These are phyloP conservation scores for Puccinia novopanici DNA, from an alignment of 1,284 basidiomycete species.

Conservation along the genomic window DNA sequence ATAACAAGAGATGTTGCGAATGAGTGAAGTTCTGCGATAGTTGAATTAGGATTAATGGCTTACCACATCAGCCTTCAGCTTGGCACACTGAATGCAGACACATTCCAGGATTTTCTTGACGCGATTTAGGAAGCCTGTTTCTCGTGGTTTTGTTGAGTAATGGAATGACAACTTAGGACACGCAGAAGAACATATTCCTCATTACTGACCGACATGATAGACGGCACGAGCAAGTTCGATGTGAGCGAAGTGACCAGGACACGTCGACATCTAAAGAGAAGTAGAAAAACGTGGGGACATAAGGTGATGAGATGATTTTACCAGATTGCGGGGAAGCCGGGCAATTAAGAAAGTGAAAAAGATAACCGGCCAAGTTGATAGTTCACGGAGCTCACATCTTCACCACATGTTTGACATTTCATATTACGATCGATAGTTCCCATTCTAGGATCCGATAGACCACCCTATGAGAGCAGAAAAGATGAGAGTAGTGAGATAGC, in stretches of 20 bases:
- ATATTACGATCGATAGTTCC: constrained; percentile 98
- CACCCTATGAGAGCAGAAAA: constrained; percentile 77
- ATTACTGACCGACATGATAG: constrained; percentile 81
- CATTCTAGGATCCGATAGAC: constrained; percentile 96
- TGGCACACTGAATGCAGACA: constrained; percentile 97
- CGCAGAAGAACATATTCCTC: background rate
- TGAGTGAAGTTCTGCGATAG: constrained; percentile 50
- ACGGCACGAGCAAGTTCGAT: constrained; percentile 95
- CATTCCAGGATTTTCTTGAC: constrained; percentile 99
- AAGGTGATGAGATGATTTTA: background rate
- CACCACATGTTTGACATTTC: constrained; percentile 99
- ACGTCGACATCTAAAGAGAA: constrained; percentile 55
- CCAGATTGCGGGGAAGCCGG: background rate
- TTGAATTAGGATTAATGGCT: constrained; percentile 63
- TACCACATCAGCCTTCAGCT: constrained; percentile 93
- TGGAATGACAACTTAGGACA: background rate
- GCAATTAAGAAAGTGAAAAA: background rate
- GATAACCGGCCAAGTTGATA: constrained; percentile 57
- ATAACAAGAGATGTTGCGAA: constrained; percentile 52
- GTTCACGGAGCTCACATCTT: constrained; percentile 82
- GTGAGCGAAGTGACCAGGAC: constrained; percentile 96
- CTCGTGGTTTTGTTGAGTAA: background rate
- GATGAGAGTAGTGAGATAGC: constrained; percentile 8
- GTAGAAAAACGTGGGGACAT: background rate
- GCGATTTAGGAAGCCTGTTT: constrained; percentile 89